phyloP scores from a whole-genome alignment of 2,329 filamentous ascomycete genomes.

The Penicillium brevicompactum region DNA sequence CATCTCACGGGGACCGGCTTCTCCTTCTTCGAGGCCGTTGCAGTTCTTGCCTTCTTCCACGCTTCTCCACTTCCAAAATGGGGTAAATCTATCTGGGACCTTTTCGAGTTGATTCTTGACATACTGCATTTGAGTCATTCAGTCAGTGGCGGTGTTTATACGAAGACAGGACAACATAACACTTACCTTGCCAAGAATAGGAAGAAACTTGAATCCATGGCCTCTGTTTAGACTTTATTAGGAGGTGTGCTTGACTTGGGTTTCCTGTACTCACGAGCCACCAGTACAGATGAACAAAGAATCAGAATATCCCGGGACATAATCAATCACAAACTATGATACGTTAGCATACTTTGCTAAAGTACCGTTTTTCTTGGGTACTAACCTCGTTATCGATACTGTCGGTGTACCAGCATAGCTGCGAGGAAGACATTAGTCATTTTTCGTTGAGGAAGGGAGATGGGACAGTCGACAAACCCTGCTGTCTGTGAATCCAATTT shows the following conservation, averaged over 20 bases:
- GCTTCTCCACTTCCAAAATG: not conserved
- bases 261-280: conserved; percentile 19
- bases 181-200: not conserved
- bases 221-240: not conserved
- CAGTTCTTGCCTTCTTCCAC: conserved; percentile 9
- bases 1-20: conserved; percentile 30
- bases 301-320: conserved; percentile 27
- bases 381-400: not conserved
- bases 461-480: not conserved
- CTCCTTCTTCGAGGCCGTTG: conserved; percentile 32
- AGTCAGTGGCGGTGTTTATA: no score
- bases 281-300: conserved; percentile 28
- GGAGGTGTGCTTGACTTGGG: not conserved
- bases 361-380: not conserved
- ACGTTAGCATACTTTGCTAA: not conserved
- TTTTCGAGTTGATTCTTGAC: not conserved
- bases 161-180: not conserved
- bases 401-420: not conserved
- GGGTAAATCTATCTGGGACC: not conserved
- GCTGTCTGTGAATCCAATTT: not conserved
- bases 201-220: not conserved
- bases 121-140: not conserved
- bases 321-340: conserved; percentile 22
- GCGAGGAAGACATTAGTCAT: not conserved
- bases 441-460: no score